phyloP scores from a whole-genome alignment of 331 rosid species.

The Malus hybrid region DNA sequence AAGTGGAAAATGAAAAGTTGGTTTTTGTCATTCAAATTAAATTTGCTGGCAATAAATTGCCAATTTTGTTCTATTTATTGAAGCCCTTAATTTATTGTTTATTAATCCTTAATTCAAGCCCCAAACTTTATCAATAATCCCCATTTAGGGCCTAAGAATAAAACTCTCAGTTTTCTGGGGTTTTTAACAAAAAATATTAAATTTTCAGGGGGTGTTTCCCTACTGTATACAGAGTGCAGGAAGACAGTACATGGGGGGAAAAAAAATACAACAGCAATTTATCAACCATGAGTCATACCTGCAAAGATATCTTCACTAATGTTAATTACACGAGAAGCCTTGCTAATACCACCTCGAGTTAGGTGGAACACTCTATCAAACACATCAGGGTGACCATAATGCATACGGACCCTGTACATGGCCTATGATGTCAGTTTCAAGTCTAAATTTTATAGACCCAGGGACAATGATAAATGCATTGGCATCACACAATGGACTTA shows the following conservation, averaged over 20 bases:
- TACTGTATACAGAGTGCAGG: neutral
- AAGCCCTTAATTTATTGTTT: too few species aligned
- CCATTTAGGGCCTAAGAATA: neutral
- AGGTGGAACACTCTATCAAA: slow-evolving; percentile 89
- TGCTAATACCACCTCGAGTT: slow-evolving; percentile 95
- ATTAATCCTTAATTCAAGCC: too few species aligned
- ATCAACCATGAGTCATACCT: slow-evolving; percentile 14
- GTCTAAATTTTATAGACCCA: slow-evolving; percentile 1
- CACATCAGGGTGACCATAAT: slow-evolving; percentile 97
- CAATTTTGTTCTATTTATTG: too few species aligned
- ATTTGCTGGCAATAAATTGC: too few species aligned
- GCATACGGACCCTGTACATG: slow-evolving; percentile 84
- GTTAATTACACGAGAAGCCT: slow-evolving; percentile 92
- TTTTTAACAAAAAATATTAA: neutral
- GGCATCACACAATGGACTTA: slow-evolving; percentile 26
- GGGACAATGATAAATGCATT: slow-evolving; percentile 4
- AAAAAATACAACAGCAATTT: neutral
- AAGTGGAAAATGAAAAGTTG: neutral
- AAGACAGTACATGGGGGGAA: neutral
- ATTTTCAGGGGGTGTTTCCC: neutral
- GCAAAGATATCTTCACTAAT: slow-evolving; percentile 79
- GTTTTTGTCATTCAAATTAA: too few species aligned
- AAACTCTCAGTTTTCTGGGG: neutral
- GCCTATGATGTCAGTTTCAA: slow-evolving; percentile 7
- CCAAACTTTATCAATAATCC: too few species aligned